These are phyloP conservation scores for Eutypella sp. DNA, from an alignment of 2,329 filamentous ascomycete genomes.

Conservation along the genomic window DNA sequence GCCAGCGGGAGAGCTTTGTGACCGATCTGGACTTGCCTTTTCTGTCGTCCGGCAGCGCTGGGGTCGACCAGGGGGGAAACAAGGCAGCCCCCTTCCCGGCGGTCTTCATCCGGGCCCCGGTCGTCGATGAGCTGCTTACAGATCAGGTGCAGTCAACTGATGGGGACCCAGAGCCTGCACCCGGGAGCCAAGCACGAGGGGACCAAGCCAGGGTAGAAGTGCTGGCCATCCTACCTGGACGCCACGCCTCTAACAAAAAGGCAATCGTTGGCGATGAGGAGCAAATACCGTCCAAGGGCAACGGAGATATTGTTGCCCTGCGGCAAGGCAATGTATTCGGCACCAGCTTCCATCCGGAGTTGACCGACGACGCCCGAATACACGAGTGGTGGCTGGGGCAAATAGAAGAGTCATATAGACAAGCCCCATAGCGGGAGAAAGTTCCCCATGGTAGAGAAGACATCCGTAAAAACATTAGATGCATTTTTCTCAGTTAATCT, in stretches of 20 bases:
- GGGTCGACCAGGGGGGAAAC: constrained; percentile 17
- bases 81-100: constrained; percentile 59
- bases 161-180: constrained; percentile 22
- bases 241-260: constrained; percentile 33
- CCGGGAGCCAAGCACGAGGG: constrained; percentile 12
- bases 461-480: no score
- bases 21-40: constrained; percentile 70
- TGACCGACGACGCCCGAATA: constrained; percentile 83
- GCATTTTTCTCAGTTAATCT: no score
- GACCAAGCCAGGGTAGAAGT: constrained; percentile 37
- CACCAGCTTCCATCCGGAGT: constrained; percentile 91
- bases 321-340: constrained; percentile 88
- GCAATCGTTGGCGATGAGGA: constrained; percentile 26
- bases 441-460: no score
- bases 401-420: constrained; percentile 44
- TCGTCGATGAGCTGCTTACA: constrained; percentile 77
- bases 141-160: constrained; percentile 31
- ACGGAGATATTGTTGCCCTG: constrained; percentile 81
- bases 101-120: constrained; percentile 90
- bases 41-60: constrained; percentile 33
- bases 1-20: constrained; percentile 89
- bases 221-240: constrained; percentile 45
- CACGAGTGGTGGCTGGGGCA: constrained; percentile 90
- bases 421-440: no score
- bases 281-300: constrained; percentile 32